phyloP scores from a whole-genome alignment of 2,329 filamentous ascomycete species.

The Fusarium hainanense region DNA sequence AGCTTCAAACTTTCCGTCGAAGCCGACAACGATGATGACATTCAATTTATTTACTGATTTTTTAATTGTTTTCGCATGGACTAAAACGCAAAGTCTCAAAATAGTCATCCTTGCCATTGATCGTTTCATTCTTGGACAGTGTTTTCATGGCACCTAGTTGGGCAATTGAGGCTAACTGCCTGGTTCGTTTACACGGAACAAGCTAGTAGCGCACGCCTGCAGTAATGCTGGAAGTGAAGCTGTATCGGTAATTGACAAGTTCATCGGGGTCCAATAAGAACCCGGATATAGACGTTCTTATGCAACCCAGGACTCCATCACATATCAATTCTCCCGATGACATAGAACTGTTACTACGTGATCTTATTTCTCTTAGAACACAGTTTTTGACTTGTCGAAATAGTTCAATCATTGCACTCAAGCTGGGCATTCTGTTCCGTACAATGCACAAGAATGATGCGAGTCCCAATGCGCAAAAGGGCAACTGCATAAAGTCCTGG shows the following conservation, averaged over 20 bases:
- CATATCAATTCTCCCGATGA: not conserved
- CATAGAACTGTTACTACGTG: not conserved
- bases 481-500: slow-evolving; percentile 17
- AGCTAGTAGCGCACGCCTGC: slow-evolving; percentile 20
- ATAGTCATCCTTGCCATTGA: not conserved
- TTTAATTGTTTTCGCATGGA: not conserved
- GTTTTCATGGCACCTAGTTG: not conserved
- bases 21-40: slow-evolving; percentile 34
- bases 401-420: too few relatives aligned
- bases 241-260: not conserved
- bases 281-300: not conserved
- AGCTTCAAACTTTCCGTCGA: slow-evolving; percentile 32
- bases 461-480: slow-evolving; percentile 10
- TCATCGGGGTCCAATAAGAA: not conserved
- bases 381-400: too few relatives aligned
- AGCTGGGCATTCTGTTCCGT: not conserved
- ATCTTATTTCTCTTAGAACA: not conserved
- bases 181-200: slow-evolving; percentile 11
- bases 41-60: slow-evolving; percentile 10
- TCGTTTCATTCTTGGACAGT: slow-evolving; percentile 4
- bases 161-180: not conserved
- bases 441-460: not conserved
- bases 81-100: not conserved
- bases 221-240: not conserved
- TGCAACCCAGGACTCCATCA: not conserved